Evolutionary conservation across 139 green algal species (phyloP).

Genomic region (Desmodesmus armatus): DNA sequence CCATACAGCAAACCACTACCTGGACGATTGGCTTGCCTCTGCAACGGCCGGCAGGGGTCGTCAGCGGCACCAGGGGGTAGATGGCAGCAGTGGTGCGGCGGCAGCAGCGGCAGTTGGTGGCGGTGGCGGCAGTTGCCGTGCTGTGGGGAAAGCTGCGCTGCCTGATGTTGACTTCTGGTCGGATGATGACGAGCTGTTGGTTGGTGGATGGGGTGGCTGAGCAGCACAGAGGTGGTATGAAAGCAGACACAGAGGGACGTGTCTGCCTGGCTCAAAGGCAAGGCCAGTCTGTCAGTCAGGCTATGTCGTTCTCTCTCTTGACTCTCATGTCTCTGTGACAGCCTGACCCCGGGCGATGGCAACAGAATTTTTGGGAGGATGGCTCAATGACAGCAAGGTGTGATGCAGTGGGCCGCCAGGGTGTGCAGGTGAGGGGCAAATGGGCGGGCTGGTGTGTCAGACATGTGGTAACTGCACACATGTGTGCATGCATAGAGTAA

Average conservation of each 20-base stretch:
- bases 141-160: too few relatives aligned
- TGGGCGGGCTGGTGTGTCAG: not conserved
- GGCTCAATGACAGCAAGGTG: not conserved
- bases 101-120: not conserved
- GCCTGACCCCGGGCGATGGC: too few relatives aligned
- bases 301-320: not conserved
- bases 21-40: conserved; percentile 22
- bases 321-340: not conserved
- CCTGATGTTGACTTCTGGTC: conserved; percentile 70
- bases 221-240: not conserved
- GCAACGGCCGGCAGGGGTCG: not conserved
- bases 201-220: not conserved
- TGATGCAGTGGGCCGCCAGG: not conserved
- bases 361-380: too few relatives aligned
- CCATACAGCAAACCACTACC: too few relatives aligned
- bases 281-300: not conserved
- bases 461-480: too few relatives aligned
- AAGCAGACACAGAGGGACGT: not conserved
- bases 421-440: not conserved
- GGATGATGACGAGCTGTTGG: conserved; percentile 2
- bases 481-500: too few relatives aligned
- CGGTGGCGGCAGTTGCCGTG: not conserved
- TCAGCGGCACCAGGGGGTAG: too few relatives aligned
- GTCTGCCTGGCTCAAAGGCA: not conserved
- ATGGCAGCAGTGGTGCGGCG: not conserved